These are phyloP conservation scores for Phytophthora chlamydospora DNA, from an alignment of 352 stramenopile species.

Conservation along the genomic window DNA sequence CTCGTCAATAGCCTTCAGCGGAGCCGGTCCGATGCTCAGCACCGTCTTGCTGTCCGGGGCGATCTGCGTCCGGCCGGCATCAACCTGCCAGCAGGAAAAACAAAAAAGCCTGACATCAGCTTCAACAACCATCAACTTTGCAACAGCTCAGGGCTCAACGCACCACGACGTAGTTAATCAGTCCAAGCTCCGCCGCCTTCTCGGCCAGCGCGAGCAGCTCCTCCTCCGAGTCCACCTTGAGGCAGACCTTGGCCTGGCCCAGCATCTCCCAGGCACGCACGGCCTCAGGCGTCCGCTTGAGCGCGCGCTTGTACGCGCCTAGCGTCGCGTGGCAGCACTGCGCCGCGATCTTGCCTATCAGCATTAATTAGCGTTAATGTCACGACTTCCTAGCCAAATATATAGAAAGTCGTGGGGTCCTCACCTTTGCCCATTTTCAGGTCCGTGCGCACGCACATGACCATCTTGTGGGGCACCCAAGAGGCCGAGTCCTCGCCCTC, in stretches of 20 bases:
- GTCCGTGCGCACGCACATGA: conserved; percentile 95
- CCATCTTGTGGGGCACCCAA: conserved; percentile 91
- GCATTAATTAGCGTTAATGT: neutral
- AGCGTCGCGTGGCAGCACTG: conserved; percentile 93
- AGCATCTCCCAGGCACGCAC: conserved; percentile 83
- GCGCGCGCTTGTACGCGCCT: conserved; percentile 94
- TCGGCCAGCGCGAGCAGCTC: conserved; percentile 77
- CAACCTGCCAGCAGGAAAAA: conserved; percentile 44
- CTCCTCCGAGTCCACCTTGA: conserved; percentile 88
- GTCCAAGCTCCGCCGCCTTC: conserved; percentile 59
- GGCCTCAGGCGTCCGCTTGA: conserved; percentile 74
- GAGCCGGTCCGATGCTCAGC: conserved; percentile 76
- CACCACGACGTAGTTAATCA: conserved; percentile 87
- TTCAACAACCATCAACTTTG: neutral
- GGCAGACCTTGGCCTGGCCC: conserved; percentile 85
- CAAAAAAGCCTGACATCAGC: conserved; percentile 10
- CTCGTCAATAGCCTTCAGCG: conserved; percentile 69
- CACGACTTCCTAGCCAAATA: neutral
- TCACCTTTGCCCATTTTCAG: conserved; percentile 97
- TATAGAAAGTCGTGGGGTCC: conserved; percentile 47
- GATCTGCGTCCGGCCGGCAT: conserved; percentile 87
- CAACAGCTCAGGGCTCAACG: conserved; percentile 7
- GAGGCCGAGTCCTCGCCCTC: conserved; percentile 62
- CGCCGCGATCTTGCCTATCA: conserved; percentile 80
- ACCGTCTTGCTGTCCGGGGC: conserved; percentile 87